These are phyloP conservation scores for Hypoxylon lienhwacheense DNA, from an alignment of 495 filamentous ascomycete genomes.

Conservation along the genomic window DNA sequence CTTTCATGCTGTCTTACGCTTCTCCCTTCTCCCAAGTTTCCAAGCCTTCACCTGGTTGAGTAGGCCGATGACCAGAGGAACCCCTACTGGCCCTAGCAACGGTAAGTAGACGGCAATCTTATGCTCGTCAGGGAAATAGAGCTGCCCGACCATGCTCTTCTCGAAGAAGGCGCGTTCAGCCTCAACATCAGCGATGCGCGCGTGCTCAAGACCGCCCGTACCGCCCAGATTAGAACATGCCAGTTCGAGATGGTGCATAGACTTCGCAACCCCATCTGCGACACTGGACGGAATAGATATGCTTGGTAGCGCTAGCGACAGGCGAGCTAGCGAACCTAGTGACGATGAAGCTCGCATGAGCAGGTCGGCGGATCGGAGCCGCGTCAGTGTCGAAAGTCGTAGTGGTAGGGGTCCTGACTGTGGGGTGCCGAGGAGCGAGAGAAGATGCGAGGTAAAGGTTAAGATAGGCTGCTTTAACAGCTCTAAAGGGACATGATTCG, in stretches of 20 bases:
- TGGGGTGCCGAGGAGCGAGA: slow-evolving; percentile 86
- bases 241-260: slow-evolving; percentile 70
- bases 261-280: slow-evolving; percentile 78
- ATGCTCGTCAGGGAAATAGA: slow-evolving; percentile 97
- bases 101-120: slow-evolving; percentile 98
- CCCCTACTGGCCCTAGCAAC: slow-evolving; percentile 85
- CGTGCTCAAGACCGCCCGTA: slow-evolving; percentile 65
- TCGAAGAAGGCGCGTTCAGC: slow-evolving; percentile 97
- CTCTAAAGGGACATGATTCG: slow-evolving; percentile 44
- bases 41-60: slow-evolving; percentile 74
- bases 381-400: slow-evolving; percentile 78
- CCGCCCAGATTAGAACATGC: slow-evolving; percentile 74
- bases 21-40: slow-evolving; percentile 47
- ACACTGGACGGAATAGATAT: slow-evolving; percentile 90
- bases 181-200: slow-evolving; percentile 80
- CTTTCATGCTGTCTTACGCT: slow-evolving; percentile 32
- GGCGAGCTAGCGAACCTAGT: slow-evolving; percentile 85
- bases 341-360: slow-evolving; percentile 90
- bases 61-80: slow-evolving; percentile 80
- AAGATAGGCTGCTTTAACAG: slow-evolving; percentile 77
- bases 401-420: slow-evolving; percentile 77
- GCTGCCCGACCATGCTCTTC: slow-evolving; percentile 97
- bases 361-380: slow-evolving; percentile 82
- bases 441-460: slow-evolving; percentile 88
- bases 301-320: slow-evolving; percentile 80